phyloP scores from a whole-genome alignment of 768 basidiomycete genomes.

The Boletus subcaerulescens region DNA sequence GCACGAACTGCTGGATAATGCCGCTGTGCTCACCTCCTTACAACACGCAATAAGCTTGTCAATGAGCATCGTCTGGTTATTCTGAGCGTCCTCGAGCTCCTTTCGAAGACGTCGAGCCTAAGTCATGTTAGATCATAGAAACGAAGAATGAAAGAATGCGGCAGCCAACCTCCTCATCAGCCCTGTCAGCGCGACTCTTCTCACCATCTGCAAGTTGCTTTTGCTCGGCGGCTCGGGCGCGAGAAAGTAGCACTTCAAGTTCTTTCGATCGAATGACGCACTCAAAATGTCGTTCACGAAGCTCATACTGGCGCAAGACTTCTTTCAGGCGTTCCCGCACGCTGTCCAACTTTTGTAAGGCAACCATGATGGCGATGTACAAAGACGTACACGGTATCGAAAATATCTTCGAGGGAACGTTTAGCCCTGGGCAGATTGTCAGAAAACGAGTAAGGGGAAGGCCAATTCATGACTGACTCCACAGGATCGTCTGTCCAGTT shows the following conservation, averaged over 20 bases:
- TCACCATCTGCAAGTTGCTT: constrained; percentile 79
- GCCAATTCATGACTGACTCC: constrained; percentile 51
- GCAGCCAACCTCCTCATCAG: constrained; percentile 68
- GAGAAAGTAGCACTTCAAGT: constrained; percentile 81
- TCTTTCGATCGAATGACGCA: constrained; percentile 91
- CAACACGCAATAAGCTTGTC: constrained; percentile 84
- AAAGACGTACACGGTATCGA: constrained; percentile 73
- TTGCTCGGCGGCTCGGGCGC: constrained; percentile 85
- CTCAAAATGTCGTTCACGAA: constrained; percentile 90
- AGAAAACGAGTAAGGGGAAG: not conserved
- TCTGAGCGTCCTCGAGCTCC: constrained; percentile 78
- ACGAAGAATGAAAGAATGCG: not conserved
- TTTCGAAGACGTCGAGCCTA: constrained; percentile 69
- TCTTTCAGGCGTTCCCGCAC: constrained; percentile 86
- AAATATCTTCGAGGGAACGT: constrained; percentile 76
- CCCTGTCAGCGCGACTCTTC: constrained; percentile 60
- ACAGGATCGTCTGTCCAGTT: constrained; percentile 72
- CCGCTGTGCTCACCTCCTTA: constrained; percentile 64
- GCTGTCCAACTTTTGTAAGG: constrained; percentile 36
- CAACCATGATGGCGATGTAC: not conserved
- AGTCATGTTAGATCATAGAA: constrained; percentile 5
- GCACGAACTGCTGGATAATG: constrained; percentile 3
- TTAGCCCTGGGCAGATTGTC: constrained; percentile 49
- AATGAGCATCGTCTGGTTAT: constrained; percentile 73
- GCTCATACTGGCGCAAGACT: constrained; percentile 82